Evolutionary conservation across 75 land plant genomes (phyloP), one percentile per base, ranked within the genome.

Genomic region (Cupressus sempervirens): DNA sequence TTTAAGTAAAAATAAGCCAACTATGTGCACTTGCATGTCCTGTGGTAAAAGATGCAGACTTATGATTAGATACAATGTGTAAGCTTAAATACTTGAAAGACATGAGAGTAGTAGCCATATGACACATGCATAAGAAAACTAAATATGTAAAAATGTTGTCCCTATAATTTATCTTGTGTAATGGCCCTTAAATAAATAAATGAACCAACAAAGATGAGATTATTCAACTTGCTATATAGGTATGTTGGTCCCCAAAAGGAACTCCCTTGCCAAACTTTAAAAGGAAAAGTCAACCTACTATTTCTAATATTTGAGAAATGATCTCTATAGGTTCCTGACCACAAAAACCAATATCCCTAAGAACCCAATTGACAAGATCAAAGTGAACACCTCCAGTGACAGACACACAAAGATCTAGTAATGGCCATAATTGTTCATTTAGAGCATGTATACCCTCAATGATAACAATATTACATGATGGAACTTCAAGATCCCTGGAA

Each of bases 341-440:
- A 81, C 89, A 87, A 35, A 89, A 54, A 13, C 84, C 76, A 18
- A 89, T 89, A 82, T 89, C 90, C 75, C 90, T 85, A 14, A 89
- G 54, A 45, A 89, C 90, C 90, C 90, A 62, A 43, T 89, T 89
- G 12, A 89, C 90, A 70, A 89, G 90, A 84, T 89, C 90, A 87
- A 89, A 89, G 70, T 89, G 90, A 14, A 89, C 90, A 46, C 90
- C 90, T 40, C 90, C 90, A n/a, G 90, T 89, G 26, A 89, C 82
- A n/a, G 90, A 89, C 1, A 89, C 89, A 15, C 89, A 56, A 40
- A 89, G 84, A 81, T 89, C 90, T n/a, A 89, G 77, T 14, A 87
- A 86, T 18, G 90, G 90, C 18, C 90, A 65, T 29, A 89, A 52
- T 43, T 81, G 84, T 74, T 89, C 90, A 56, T 89, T 87, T 73